Percentiles rank a stretch among this genome's conserved stretches.
Conservation (phyloP, 2,329 filamentous ascomycete genomes). For the Fusarium odoratissimum region DNA sequence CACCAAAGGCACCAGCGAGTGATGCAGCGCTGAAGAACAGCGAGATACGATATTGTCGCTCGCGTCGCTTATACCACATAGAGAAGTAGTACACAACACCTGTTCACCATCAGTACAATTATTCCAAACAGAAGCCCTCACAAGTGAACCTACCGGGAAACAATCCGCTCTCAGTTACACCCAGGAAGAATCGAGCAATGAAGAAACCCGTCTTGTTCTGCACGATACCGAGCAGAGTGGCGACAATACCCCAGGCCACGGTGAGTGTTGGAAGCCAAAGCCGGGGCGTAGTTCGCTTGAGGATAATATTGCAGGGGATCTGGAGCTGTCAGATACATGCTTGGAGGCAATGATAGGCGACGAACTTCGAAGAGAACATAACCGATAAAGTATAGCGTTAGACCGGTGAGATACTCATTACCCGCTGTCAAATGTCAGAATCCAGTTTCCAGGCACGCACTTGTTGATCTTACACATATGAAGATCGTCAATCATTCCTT, state of each 20-base stretch:
- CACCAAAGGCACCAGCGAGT: conserved; percentile 67
- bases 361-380: conserved; percentile 63
- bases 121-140: accelerated
- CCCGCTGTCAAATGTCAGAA: conserved; percentile 53
- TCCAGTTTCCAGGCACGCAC: accelerated
- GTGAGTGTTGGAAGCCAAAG: conserved; percentile 70
- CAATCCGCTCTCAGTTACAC: conserved; percentile 64
- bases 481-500: conserved; percentile 64
- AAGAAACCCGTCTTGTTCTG: conserved; percentile 64
- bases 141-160: conserved; percentile 55
- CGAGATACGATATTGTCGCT: conserved; percentile 66
- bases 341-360: no score
- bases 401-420: conserved; percentile 72
- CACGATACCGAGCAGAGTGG: conserved; percentile 62
- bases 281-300: conserved; percentile 69
- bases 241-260: conserved; percentile 65
- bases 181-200: conserved; percentile 65
- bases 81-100: conserved; percentile 61
- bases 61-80: conserved; percentile 67
- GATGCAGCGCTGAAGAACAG: conserved; percentile 67
- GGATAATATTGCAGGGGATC: conserved; percentile 71
- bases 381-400: conserved; percentile 74
- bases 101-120: not conserved
- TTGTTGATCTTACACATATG: conserved; percentile 59
- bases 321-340: conserved; percentile 32